Evolutionary conservation across 2,329 filamentous ascomycete species (phyloP), one percentile per base, ranked within the genome.

Genomic region (Alternaria arbusti): DNA sequence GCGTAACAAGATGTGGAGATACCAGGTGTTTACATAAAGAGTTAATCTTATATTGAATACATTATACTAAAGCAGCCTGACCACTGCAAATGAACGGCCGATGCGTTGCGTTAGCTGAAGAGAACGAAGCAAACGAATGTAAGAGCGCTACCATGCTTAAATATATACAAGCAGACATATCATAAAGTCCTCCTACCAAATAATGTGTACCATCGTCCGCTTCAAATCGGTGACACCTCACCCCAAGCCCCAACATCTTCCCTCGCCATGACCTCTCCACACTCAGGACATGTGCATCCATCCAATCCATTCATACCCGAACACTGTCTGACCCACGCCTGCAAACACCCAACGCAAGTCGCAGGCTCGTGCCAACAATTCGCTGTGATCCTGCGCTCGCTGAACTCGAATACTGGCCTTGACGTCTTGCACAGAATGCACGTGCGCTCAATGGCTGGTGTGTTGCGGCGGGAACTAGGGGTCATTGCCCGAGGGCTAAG

Each of bases 361-460:
- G 74, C 67, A 25, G 73, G 66, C n/a, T 73, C 67, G 50, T 79
- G 76, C 67, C 66, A 66, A 46, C 76, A 79, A 17, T 68, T 70
- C 2, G 51, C 57, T 10, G 73, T 74, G 2, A 74, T 72, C 4
- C 67, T 64, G 26, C 71, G 68, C 13, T 54, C 61, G 4, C 69
- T 69, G 30, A 77, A 78, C 6, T 71, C 65, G 1, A 63, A 61
- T 2, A 66, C 59, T 5, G 68, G 67, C 45, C 70, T 71, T 0
- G 63, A 57, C 8, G 69, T 69, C 45, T 74, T 74, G 64, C 76
- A 78, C 3, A 77, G 61, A 25, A 70, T 67, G 57, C 76, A 78
- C 1, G 71, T 73, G 22, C 66, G 69, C 28, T 70, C 65, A 3
- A 68, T 52, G 12, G 63, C 63, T 8, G 68, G 67, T 23, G 71